Conservation (phyloP, 106 monocot genomes). For the Gastrodia elata region DNA sequence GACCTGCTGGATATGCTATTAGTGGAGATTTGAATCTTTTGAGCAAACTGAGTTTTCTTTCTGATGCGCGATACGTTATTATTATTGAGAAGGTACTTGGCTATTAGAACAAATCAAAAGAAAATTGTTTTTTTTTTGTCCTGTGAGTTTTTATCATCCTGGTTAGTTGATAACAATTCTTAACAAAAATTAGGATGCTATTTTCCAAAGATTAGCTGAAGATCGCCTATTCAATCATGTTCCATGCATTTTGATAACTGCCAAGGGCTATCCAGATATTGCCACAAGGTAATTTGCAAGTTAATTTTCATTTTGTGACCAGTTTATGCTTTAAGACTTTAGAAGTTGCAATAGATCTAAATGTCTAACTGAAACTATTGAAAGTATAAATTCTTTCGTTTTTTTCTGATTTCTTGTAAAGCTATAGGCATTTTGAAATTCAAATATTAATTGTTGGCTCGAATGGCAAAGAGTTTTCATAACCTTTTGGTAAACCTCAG, state of each 20-base stretch:
- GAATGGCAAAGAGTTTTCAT: not conserved
- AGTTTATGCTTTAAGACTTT: not conserved
- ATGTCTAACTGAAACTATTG: not conserved
- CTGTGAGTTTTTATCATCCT: not conserved
- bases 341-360: not conserved
- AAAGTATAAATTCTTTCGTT: not conserved
- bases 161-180: constrained; percentile 5
- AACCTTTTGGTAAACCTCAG: not conserved
- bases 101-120: not conserved
- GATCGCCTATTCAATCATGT: constrained; percentile 73
- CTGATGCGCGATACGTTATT: constrained; percentile 91
- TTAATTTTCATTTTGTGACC: not conserved
- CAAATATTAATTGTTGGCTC: not conserved
- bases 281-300: constrained; percentile 62
- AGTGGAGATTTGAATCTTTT: constrained; percentile 72
- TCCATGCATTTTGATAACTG: constrained; percentile 82
- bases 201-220: constrained; percentile 91
- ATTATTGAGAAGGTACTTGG: constrained; percentile 80
- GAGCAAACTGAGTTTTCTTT: constrained; percentile 44
- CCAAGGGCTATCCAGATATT: constrained; percentile 95
- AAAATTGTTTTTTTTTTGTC: not conserved
- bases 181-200: constrained; percentile 62
- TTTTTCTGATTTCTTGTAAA: not conserved
- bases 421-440: not conserved
- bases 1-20: constrained; percentile 69